These are phyloP conservation scores for Saccharum spontaneum DNA, from an alignment of 176 grass and related monocot species.

Conservation along the genomic window DNA sequence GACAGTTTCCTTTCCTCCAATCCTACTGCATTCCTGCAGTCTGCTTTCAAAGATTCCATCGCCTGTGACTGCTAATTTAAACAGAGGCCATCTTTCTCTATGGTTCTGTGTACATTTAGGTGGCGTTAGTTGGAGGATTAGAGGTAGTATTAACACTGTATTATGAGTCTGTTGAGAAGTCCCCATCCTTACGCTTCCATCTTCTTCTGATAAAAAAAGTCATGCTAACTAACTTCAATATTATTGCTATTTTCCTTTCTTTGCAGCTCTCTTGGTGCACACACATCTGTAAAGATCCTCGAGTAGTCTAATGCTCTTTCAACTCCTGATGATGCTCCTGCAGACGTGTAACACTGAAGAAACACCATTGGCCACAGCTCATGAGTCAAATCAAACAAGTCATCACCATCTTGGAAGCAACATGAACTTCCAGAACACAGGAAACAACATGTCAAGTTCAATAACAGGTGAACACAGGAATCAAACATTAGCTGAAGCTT, in stretches of 20 bases:
- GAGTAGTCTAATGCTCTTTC: not conserved
- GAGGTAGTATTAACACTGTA: conserved; percentile 13
- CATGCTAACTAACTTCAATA: conserved; percentile 33
- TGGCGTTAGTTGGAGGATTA: conserved; percentile 34
- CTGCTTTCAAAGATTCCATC: conserved; percentile 9
- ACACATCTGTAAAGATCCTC: conserved; percentile 47
- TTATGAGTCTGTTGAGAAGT: conserved; percentile 50
- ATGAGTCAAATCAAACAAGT: not conserved
- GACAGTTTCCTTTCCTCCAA: not conserved
- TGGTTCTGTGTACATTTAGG: conserved; percentile 26
- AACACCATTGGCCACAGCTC: conserved; percentile 26
- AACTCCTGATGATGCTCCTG: conserved; percentile 7
- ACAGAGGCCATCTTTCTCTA: conserved; percentile 4
- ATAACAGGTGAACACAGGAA: not conserved
- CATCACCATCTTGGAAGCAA: conserved; percentile 14
- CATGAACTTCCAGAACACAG: not conserved
- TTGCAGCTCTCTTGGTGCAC: conserved; percentile 29
- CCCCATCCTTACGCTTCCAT: conserved; percentile 40
- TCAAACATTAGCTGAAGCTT: not conserved
- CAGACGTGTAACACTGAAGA: conserved; percentile 13
- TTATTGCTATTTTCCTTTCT: conserved; percentile 7
- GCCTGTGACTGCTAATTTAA: not conserved
- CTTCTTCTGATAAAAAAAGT: conserved; percentile 41
- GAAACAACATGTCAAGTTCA: not conserved
- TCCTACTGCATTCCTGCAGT: not conserved